These are phyloP conservation scores for Hygrophila difformis DNA, from an alignment of 257 asterid species.

Conservation along the genomic window DNA sequence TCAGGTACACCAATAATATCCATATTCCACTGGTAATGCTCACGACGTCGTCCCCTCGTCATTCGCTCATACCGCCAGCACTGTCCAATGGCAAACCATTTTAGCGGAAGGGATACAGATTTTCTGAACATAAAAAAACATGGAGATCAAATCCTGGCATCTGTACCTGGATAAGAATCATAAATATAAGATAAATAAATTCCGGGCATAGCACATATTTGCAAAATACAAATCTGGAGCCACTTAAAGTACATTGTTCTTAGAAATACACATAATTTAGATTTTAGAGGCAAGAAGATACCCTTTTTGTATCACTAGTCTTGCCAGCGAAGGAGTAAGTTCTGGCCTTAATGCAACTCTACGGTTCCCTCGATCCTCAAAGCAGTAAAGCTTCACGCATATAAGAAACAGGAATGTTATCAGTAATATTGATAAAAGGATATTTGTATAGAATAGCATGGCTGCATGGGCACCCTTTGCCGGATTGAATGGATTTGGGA, in stretches of 20 bases:
- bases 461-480: too few relatives aligned
- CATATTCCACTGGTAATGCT: conserved; percentile 88
- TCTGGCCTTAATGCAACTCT: conserved; percentile 97
- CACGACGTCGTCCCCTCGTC: conserved; percentile 97
- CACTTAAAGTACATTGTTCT: neutral
- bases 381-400: conserved; percentile 72
- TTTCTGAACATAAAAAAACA: conserved; percentile 77
- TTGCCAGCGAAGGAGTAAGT: conserved; percentile 94
- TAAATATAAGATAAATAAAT: conserved; percentile 23
- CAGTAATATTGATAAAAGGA: neutral
- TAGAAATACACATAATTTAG: conserved; percentile 5
- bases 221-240: neutral
- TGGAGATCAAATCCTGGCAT: conserved; percentile 51
- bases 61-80: conserved; percentile 99
- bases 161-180: conserved; percentile 41
- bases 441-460: too few relatives aligned
- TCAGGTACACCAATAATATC: conserved; percentile 61
- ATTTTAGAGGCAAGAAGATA: conserved; percentile 13
- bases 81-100: conserved; percentile 98
- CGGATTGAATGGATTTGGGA: too few relatives aligned
- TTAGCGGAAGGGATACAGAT: conserved; percentile 83
- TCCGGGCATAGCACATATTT: neutral
- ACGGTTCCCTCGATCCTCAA: conserved; percentile 93
- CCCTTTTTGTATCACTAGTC: conserved; percentile 99
- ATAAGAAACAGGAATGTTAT: too few relatives aligned